Base-by-base conservation (phyloP, 2,329 filamentous ascomycete genomes). In the Alternaria panax region DNA sequence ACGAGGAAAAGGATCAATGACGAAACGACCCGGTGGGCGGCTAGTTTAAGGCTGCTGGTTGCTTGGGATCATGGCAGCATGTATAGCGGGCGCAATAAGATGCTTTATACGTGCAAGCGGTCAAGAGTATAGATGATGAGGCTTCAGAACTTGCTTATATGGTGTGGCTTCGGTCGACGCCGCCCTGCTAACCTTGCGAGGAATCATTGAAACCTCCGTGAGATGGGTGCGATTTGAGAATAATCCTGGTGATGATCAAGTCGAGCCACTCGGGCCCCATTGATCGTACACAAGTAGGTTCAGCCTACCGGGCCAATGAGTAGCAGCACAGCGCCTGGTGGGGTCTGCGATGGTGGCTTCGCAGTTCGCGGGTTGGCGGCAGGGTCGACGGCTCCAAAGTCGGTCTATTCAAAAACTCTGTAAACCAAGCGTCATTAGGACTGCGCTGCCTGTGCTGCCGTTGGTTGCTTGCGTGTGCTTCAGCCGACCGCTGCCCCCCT, bases 101-200 rank as follows among this genome's bases (percentile, higher is more conserved):
- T 55, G 57, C 64, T 72, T 73, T 76, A 74, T 76, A 75, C 54
- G 65, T 51, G 57, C 40, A 22, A 51, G 30, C 54, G 41, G 45
- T 30, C 36, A 42, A n/a, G 45, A 36, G 20, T 38, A 14, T 20
- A 34, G 50, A 28, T 48, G 48, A 42, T 64, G 69, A 68, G 52
- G 62, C 41, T 67, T 41, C 41, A 54, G 59, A 47, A 52, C 28
- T 57, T 59, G 56, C 52, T 62, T 60, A 57, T 56, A 67, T 60
- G 62, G 60, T 50, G 62, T 72, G 69, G 74, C 67, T 71, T 74
- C 69, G 70, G 71, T 63, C 58, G 53, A 65, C 71, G 70, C 70
- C 70, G 74, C 67, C 45, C 68, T 63, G 65, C 62, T 53, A 66
- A 51, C 50, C 63, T 61, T 54, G 59, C 53, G 61, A 61, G 57